Evolutionary conservation across 2,329 filamentous ascomycete species (phyloP), one percentile per base, ranked within the genome.

Genomic region (Parasarocladium wereldwijsianum): DNA sequence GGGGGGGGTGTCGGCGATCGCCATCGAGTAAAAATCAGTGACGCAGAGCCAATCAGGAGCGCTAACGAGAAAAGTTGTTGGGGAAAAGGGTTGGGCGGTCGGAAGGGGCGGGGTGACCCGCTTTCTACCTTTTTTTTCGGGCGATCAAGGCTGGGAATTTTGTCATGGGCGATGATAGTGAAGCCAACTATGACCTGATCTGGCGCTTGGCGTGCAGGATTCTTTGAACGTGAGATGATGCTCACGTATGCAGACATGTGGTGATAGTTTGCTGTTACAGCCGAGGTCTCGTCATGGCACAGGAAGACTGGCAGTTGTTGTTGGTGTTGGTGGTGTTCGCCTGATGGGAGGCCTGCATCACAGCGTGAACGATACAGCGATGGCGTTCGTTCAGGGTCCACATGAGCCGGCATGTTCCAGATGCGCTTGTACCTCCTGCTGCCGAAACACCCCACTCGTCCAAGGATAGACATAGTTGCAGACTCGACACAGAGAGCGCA

Each of bases 41-140:
- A n/a, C n/a, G n/a, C n/a, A n/a, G n/a, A 19, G 22, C 30, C 30
- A 32, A 32, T 32, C 29, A 24, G 10, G n/a, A n/a, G n/a, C n/a
- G n/a, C n/a, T n/a, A n/a, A n/a, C 17, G 6, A 15, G 16, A 31
- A 32, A 35, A 35, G 33, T 35, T 35, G 33, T 35, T 35, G 33
- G 33, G 33, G 33, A 32, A 29, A 35, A 32, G 22, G 33, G 33
- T 35, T 35, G 33, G 31, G 33, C 10, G 27, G 14, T 15, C 12
- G n/a, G 25, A 16, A 33, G 14, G 25, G 31, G 11, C 9, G 17
- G 17, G 26, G 18, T 12, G n/a, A 29, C 12, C 26, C 26, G n/a
- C 26, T 29, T 29, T 22, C 10, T 9, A 28, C n/a, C 6, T 17
- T 18, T 11, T 5, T 16, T 28, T 18, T 16, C 14, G 15, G 5